A percentile compares a stretch with the other conserved stretches of the same genome.
Conservation (phyloP, 2,329 filamentous ascomycete genomes). For the Beauveria brongniartii region DNA sequence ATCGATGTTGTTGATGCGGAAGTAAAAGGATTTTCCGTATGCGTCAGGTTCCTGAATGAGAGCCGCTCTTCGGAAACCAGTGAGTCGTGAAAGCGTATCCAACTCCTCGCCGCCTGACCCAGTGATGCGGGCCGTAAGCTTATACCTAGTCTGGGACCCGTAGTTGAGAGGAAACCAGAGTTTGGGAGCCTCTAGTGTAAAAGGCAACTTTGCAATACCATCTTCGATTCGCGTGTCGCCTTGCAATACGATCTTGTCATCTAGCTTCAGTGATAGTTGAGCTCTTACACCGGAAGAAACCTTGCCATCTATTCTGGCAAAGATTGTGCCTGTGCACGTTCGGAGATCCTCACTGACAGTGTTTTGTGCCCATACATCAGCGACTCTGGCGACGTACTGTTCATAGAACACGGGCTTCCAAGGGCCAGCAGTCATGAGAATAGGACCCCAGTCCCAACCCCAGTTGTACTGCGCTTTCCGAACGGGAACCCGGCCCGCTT, state of each 20-base stretch:
- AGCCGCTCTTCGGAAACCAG: slow-evolving; percentile 54
- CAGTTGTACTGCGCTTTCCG: slow-evolving; percentile 65
- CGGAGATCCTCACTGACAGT: slow-evolving; percentile 29
- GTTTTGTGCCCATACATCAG: slow-evolving; percentile 44
- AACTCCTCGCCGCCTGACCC: slow-evolving; percentile 31
- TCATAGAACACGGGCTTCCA: slow-evolving; percentile 63
- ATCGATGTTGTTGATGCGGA: slow-evolving; percentile 62
- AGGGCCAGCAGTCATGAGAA: slow-evolving; percentile 52
- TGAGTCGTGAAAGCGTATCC: slow-evolving; percentile 47
- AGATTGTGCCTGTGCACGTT: slow-evolving; percentile 27
- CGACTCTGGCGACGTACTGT: slow-evolving; percentile 48
- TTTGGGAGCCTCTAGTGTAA: slow-evolving; percentile 36
- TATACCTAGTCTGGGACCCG: slow-evolving; percentile 61
- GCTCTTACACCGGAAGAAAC: slow-evolving; percentile 19
- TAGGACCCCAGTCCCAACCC: slow-evolving; percentile 66
- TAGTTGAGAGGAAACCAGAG: slow-evolving; percentile 68
- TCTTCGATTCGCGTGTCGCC: slow-evolving; percentile 1
- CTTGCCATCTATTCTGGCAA: slow-evolving; percentile 28
- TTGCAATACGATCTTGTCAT: slow-evolving; percentile 14
- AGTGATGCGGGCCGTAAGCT: slow-evolving; percentile 46
- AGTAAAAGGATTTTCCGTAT: slow-evolving; percentile 66
- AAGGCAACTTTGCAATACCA: background rate
- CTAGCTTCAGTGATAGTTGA: slow-evolving; percentile 19
- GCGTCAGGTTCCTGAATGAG: slow-evolving; percentile 47
- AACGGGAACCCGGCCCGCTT: slow-evolving; percentile 28